Evolutionary conservation across 2,329 filamentous ascomycete genomes (phyloP), one percentile per base, ranked within the genome.

Genomic region (Septoria linicola): DNA sequence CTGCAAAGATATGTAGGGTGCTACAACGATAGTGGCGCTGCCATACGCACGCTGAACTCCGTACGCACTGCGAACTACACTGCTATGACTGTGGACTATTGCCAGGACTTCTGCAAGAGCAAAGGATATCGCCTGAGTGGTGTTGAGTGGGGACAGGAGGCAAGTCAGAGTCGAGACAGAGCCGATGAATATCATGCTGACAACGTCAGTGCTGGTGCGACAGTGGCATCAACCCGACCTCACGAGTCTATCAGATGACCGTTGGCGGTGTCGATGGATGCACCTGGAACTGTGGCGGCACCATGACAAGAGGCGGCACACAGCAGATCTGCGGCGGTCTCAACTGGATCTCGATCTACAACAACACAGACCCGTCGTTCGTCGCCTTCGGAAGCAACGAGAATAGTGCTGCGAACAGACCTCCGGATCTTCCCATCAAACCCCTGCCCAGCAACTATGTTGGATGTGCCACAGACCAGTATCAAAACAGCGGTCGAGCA

Each of bases 1-100:
- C 50, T 53, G 16, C 57, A 61, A 17, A 53, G 59, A 43, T 67
- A 71, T 52, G 44, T 71, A 4, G 67, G 70, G 34, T 70, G 71
- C 60, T 66, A 59, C 49, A 69, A 70, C 49, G 67, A 69, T 44
- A 67, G 60, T 48, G 53, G 50, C 16, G 54, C 49, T 31, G 55
- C 47, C 17, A 37, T 53, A 2, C 60, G 63, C 11, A 60, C 66
- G 2, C 54, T 70, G 20, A 61, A 64, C 27, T 59, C 55, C 7
- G 37, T 57, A 7, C 55, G 36, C 10, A 57, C 44, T 16, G 56
- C 56, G 21, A 62, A 66, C 45, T 59, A 57, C 51, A 59, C 50
- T 6, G 41, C 31, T 40, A 68, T 71, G 67, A 69, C 64, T 4
- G 60, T 67, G 8, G 62, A 65, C 32, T 65, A 52, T 45, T 71